Evolutionary conservation across 495 filamentous ascomycete species (phyloP).

Genomic region (Penicillium ochrochloron): DNA sequence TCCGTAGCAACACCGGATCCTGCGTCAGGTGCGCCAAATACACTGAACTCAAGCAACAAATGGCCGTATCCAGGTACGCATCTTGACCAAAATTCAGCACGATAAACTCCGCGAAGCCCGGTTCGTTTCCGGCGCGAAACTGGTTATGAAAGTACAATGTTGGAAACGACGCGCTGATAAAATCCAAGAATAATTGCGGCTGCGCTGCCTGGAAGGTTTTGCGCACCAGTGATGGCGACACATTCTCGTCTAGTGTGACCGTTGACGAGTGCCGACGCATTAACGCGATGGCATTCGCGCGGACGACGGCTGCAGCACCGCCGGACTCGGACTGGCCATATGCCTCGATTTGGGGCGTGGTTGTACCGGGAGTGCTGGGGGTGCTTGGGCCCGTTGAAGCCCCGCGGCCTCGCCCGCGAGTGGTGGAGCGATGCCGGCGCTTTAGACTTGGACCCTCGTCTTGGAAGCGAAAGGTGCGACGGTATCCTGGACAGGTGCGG

Average conservation of each 20-base stretch:
- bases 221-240: conserved; percentile 34
- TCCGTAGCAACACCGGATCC: conserved; percentile 28
- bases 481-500: conserved; percentile 44
- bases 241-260: conserved; percentile 26
- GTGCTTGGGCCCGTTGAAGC: conserved; percentile 12
- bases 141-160: conserved; percentile 40
- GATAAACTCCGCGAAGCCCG: conserved; percentile 33
- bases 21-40: conserved; percentile 36
- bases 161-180: conserved; percentile 38
- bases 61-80: conserved; percentile 34
- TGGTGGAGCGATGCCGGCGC: conserved; percentile 29
- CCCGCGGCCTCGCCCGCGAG: conserved; percentile 18
- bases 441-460: conserved; percentile 42
- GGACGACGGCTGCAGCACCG: conserved; percentile 27
- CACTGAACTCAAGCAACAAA: conserved; percentile 38
- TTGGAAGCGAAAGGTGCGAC: conserved; percentile 42
- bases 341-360: conserved; percentile 4
- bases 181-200: conserved; percentile 34
- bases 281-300: conserved; percentile 32
- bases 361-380: conserved; percentile 12
- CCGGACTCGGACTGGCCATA: conserved; percentile 10
- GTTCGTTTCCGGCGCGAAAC: conserved; percentile 33
- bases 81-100: conserved; percentile 30
- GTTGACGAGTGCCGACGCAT: conserved; percentile 31
- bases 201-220: conserved; percentile 30